Base-by-base conservation (phyloP, 2,329 filamentous ascomycete species). In the Beauveria bassiana region DNA sequence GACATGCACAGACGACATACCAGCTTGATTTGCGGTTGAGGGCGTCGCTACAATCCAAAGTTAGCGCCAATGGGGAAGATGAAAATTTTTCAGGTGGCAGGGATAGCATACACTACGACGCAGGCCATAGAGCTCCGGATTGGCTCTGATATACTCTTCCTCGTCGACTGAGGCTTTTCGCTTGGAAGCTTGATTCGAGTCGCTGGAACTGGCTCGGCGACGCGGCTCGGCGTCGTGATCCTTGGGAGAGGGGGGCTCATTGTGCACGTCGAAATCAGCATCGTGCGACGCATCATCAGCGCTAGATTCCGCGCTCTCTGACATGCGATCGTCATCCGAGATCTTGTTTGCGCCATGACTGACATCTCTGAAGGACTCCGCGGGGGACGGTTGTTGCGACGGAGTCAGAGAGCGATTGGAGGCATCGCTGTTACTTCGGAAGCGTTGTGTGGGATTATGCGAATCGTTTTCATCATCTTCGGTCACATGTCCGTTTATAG, bases 51-150 rank as follows among this genome's bases (percentile, higher is more conserved):
- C 51, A 58, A 51, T 47, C 64, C 56, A 38, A 62, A 66, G 73
- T 78, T 66, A 78, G 73, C 67, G 51, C 43, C 51, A 67, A 61
- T 49, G 46, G 46, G 62, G 63, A 65, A 61, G 54, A 18, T 61
- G 55, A 66, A 65, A 57, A 1, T 10, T 63, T 68, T 67, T 67
- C 66, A 64, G 31, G 46, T 16, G 43, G 9, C 16, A 9, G 45
- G 38, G 40, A 57, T n/a, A 57, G 76, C 89, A 65, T 87, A 95
- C 93, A 79, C 95, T 99, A 78, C 95, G 86, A 68, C 95, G 86
- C 67, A 99, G 81, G 53, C 95, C 95, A 78, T 98, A 99, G 9
- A 99, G 81, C 76, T 96, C 92, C 50, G 95, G 95, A 70, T 99
- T 96, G 70, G 91, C 89, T 69, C 88, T 84, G 68, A 98, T 96